Percentiles rank a stretch among this genome's conserved stretches.
Evolutionary conservation across 2,329 filamentous ascomycete species (phyloP).

Genomic region (Chaetomium sp.): DNA sequence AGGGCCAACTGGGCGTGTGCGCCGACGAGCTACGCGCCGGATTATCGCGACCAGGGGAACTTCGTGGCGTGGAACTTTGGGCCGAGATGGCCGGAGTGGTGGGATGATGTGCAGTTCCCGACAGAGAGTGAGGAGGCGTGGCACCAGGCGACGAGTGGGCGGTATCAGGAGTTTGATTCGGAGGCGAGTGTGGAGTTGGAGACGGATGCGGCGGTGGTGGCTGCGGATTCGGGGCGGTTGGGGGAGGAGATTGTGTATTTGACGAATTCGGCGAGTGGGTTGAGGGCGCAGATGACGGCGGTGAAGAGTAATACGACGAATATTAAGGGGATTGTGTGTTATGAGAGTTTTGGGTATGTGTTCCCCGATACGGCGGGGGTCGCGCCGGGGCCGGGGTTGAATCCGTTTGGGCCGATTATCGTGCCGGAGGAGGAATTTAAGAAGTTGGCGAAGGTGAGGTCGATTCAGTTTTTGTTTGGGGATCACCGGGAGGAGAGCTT

Average conservation of each 20-base stretch:
- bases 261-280: conserved; percentile 30
- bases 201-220: conserved; percentile 29
- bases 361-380: conserved; percentile 21
- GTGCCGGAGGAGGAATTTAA: conserved; percentile 24
- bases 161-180: conserved; percentile 33
- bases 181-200: conserved; percentile 29
- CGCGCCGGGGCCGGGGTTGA: conserved; percentile 2
- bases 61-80: conserved; percentile 34
- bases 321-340: conserved; percentile 32
- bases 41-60: conserved; percentile 31
- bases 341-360: conserved; percentile 26
- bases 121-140: conserved; percentile 27
- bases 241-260: conserved; percentile 29
- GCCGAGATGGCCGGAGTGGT: conserved; percentile 27
- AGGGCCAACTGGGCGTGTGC: conserved; percentile 34
- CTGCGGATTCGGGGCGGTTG: conserved; percentile 29
- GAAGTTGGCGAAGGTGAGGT: conserved; percentile 21
- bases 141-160: conserved; percentile 30
- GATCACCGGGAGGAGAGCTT: conserved; percentile 23
- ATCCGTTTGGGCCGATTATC: conserved; percentile 23
- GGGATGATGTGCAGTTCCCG: conserved; percentile 32
- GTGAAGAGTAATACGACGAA: conserved; percentile 31
- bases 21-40: conserved; percentile 25
- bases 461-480: conserved; percentile 27
- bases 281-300: conserved; percentile 30